Base-by-base conservation (phyloP, 352 stramenopile species). In the Phytopythium sindhum region DNA sequence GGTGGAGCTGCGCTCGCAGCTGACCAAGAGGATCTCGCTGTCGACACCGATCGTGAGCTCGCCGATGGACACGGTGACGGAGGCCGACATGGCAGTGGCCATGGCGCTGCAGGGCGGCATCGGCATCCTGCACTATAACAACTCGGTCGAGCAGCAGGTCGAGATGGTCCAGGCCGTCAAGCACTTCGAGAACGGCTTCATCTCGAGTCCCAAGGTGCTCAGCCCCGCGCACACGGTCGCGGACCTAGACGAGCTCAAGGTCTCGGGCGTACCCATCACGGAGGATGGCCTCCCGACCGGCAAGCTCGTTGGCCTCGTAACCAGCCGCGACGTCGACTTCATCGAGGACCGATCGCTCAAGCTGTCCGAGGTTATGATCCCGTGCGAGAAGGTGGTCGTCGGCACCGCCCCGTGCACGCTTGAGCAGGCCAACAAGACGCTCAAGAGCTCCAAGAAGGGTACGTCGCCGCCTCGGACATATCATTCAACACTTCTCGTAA, bases 21-120 rank as follows among this genome's bases (percentile, higher is more conserved):
- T 95, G 52, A 90, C 91, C 39, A 91, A 84, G 71, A 98, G 97
- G 69, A 99, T 99, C 71, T 88, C 69, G 39, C 71, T 99, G 55
- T 91, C 97, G 48, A 70, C 85, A 50, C 97, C 97, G 15, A 96
- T 99, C 58, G 93, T 99, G 41, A 98, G 92, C 23, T 99, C 95
- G 52, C 97, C 97, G 2, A 99, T 99, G 98, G 97, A 99, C 83
- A 99, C 97, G 23, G 98, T 99, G 39, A 99, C 98, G 24, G 98
- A 99, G 73, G 80, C 93, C 41, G 87, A 93, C 60, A 99, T 99
- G 97, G 97, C 98, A 26, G 99, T 99, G 62, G 87, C 88, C 26
- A 99, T 99, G 81, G 98, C 97, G 19, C 80, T 99, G 21, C 96
- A 99, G 69, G 98, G 98, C 21, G 93, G 96, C 23, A 97, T 99